Conservation (phyloP, 768 basidiomycete genomes). For the Neoboletus brunneissimus region DNA sequence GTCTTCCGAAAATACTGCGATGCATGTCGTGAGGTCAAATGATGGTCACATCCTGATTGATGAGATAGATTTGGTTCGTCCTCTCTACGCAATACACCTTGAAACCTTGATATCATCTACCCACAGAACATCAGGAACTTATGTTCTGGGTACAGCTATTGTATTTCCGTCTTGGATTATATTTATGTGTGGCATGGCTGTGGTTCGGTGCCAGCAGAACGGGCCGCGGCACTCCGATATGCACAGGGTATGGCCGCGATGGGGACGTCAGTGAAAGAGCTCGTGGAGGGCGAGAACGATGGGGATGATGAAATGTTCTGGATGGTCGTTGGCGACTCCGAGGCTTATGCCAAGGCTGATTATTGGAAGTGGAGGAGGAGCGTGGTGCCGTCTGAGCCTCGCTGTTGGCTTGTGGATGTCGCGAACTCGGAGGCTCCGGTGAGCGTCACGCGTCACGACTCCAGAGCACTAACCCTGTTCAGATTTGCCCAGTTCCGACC, state of each 20-base stretch:
- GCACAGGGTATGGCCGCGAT: constrained; percentile 45
- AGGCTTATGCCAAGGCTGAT: constrained; percentile 68
- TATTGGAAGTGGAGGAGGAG: constrained; percentile 75
- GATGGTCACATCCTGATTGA: constrained; percentile 59
- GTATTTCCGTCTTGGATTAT: constrained; percentile 63
- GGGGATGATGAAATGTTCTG: constrained; percentile 76
- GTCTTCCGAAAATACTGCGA: constrained; percentile 76
- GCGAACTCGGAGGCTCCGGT: constrained; percentile 39
- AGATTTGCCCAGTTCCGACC: constrained; percentile 49
- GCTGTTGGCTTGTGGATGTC: constrained; percentile 58
- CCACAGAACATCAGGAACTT: constrained; percentile 59
- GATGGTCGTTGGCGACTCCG: constrained; percentile 77
- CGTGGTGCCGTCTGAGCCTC: constrained; percentile 42
- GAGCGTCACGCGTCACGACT: constrained; percentile 19
- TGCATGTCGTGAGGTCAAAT: constrained; percentile 66
- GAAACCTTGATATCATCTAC: constrained; percentile 4
- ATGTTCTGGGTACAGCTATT: constrained; percentile 85
- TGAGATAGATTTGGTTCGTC: constrained; percentile 64
- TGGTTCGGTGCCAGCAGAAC: constrained; percentile 60
- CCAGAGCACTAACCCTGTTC: constrained; percentile 3
- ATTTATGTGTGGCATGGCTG: constrained; percentile 82
- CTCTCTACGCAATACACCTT: neutral
- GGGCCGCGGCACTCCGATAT: constrained; percentile 60
- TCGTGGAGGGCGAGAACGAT: constrained; percentile 63
- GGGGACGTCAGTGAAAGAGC: constrained; percentile 46